These are phyloP conservation scores for Dentipellis sp. DNA, from an alignment of 768 basidiomycete species.

Conservation along the genomic window DNA sequence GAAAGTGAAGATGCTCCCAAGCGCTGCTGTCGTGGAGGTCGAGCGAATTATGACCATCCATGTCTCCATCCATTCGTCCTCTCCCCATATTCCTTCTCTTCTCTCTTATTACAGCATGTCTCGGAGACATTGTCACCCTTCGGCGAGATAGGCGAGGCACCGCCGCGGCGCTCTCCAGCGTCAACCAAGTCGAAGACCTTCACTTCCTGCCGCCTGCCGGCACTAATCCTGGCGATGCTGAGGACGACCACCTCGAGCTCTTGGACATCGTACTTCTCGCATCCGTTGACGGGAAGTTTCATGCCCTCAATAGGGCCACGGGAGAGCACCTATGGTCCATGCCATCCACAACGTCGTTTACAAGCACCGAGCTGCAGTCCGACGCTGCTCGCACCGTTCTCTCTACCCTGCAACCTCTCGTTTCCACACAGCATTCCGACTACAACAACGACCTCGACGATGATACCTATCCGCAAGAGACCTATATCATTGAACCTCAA, in stretches of 20 bases:
- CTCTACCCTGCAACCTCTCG: constrained; percentile 59
- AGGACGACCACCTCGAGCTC: constrained; percentile 44
- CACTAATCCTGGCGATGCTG: constrained; percentile 1
- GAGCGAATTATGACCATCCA: constrained; percentile 8
- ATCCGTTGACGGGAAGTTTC: constrained; percentile 90
- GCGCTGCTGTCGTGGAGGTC: too few species aligned
- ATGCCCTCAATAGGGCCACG: constrained; percentile 83
- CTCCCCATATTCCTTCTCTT: constrained; percentile 10
- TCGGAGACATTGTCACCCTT: constrained; percentile 20
- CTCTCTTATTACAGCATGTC: constrained; percentile 15
- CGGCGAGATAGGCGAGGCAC: constrained; percentile 9
- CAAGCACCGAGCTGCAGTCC: constrained; percentile 20
- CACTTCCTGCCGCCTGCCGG: constrained; percentile 12
- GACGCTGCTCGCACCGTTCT: constrained; percentile 22
- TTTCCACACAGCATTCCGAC: constrained; percentile 58
- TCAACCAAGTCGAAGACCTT: constrained; percentile 1
- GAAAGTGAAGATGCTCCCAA: too few species aligned
- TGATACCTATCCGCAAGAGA: constrained; percentile 46
- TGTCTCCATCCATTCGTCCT: constrained; percentile 8
- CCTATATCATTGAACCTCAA: constrained; percentile 93
- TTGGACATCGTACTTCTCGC: constrained; percentile 83
- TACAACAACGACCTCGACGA: constrained; percentile 50
- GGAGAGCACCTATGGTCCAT: constrained; percentile 86
- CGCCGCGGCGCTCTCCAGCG: constrained; percentile 1
- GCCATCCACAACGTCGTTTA: constrained; percentile 44